Conservation (phyloP, 352 stramenopile genomes). For the Globisporangium nodosum region DNA sequence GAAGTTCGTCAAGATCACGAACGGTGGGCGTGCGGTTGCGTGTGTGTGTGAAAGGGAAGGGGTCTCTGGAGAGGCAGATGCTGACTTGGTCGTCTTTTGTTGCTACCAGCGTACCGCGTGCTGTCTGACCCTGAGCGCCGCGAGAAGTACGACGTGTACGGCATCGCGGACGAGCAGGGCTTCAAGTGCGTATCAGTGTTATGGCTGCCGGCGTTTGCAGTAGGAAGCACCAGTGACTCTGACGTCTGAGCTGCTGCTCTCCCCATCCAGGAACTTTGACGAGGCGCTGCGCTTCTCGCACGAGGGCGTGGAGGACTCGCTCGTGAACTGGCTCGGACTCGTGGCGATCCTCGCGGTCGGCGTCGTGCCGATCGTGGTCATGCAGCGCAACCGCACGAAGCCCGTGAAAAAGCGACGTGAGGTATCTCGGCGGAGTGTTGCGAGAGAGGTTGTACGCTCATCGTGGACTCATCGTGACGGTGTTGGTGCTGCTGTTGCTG, state of each 20-base stretch:
- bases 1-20: constrained; percentile 75
- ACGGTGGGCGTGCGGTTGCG: constrained; percentile 26
- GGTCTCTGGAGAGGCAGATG: neutral
- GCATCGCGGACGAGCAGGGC: constrained; percentile 68
- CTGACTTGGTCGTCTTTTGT: neutral
- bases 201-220: neutral
- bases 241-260: neutral
- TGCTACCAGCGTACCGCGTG: constrained; percentile 56
- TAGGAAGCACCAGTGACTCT: no score
- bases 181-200: constrained; percentile 47
- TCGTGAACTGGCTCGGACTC: constrained; percentile 67
- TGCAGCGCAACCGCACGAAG: constrained; percentile 71
- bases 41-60: constrained; percentile 1
- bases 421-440: constrained; percentile 23
- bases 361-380: constrained; percentile 57
- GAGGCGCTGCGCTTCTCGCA: constrained; percentile 61
- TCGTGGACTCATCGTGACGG: neutral
- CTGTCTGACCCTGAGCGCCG: constrained; percentile 65
- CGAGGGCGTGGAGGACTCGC: constrained; percentile 64
- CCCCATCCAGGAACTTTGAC: constrained; percentile 59
- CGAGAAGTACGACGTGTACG: constrained; percentile 78
- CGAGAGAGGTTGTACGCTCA: neutral
- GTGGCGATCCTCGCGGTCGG: constrained; percentile 44
- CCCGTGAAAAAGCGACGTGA: constrained; percentile 69
- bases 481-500: neutral